These are phyloP conservation scores for Hypoxylon fuscum DNA, from an alignment of 495 filamentous ascomycete genomes.

Conservation along the genomic window DNA sequence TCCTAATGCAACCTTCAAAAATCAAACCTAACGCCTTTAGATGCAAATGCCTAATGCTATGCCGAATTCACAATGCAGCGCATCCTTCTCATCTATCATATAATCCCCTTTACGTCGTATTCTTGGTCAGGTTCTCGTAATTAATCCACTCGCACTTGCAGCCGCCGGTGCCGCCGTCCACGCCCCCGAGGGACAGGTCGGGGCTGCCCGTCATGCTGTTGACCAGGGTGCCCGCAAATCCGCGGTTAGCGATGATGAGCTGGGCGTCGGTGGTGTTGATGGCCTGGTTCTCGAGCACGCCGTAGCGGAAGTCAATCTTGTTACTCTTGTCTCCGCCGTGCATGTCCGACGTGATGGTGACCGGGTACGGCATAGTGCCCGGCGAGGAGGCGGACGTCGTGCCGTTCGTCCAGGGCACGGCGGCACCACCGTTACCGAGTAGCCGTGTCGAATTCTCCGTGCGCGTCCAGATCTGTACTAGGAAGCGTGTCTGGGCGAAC, in stretches of 20 bases:
- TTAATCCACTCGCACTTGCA: constrained; percentile 81
- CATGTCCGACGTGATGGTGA: constrained; percentile 82
- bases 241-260: constrained; percentile 67
- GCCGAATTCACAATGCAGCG: neutral
- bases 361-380: constrained; percentile 85
- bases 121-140: constrained; percentile 51
- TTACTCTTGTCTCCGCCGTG: constrained; percentile 71
- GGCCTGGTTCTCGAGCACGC: constrained; percentile 61
- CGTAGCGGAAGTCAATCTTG: constrained; percentile 79
- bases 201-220: constrained; percentile 53
- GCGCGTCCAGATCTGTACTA: constrained; percentile 91
- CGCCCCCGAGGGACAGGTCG: constrained; percentile 59
- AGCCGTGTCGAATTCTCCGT: constrained; percentile 57
- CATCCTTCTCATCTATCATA: neutral
- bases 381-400: constrained; percentile 54
- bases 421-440: constrained; percentile 28
- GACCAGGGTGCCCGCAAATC: constrained; percentile 66
- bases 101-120: neutral
- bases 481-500: constrained; percentile 83
- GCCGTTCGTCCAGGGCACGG: constrained; percentile 27
- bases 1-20: no score
- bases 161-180: constrained; percentile 77
- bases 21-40: no score
- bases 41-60: neutral
- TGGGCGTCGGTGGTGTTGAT: constrained; percentile 62